These are phyloP conservation scores for Dendrostoma leiphaemia DNA, from an alignment of 2,329 filamentous ascomycete species.

Conservation along the genomic window DNA sequence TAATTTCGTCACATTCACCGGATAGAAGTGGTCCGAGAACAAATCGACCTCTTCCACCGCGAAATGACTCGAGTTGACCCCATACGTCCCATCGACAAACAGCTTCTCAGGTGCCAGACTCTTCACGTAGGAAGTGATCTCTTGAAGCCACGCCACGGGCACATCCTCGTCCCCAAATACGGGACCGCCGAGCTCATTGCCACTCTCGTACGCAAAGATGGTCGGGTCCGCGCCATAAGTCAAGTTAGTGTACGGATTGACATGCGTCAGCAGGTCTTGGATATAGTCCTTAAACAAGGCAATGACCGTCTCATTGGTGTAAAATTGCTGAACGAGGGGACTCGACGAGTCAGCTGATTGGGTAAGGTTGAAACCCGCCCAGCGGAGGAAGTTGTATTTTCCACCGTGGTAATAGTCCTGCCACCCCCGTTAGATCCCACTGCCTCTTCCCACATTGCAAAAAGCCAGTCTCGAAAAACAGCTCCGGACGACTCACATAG, in stretches of 20 bases:
- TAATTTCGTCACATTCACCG: constrained; percentile 37
- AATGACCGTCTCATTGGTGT: constrained; percentile 42
- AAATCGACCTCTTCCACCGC: constrained; percentile 42
- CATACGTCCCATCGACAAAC: constrained; percentile 46
- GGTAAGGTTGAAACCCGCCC: constrained; percentile 41
- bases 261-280: constrained; percentile 40
- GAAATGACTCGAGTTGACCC: constrained; percentile 44
- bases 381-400: constrained; percentile 47
- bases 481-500: no score
- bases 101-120: constrained; percentile 41
- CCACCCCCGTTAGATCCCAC: no score
- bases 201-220: constrained; percentile 48
- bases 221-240: constrained; percentile 48
- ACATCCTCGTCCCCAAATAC: constrained; percentile 42
- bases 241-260: constrained; percentile 43
- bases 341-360: constrained; percentile 32
- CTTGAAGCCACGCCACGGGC: constrained; percentile 39
- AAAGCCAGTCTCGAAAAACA: no score
- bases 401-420: constrained; percentile 50
- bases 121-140: constrained; percentile 42
- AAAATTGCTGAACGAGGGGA: constrained; percentile 43
- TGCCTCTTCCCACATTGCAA: no score
- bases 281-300: constrained; percentile 45
- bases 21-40: constrained; percentile 48
- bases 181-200: constrained; percentile 45